A percentile compares a stretch with the other conserved stretches of the same genome.
Conservation (phyloP, 441 rosid genomes). For the Metrosideros polymorpha region DNA sequence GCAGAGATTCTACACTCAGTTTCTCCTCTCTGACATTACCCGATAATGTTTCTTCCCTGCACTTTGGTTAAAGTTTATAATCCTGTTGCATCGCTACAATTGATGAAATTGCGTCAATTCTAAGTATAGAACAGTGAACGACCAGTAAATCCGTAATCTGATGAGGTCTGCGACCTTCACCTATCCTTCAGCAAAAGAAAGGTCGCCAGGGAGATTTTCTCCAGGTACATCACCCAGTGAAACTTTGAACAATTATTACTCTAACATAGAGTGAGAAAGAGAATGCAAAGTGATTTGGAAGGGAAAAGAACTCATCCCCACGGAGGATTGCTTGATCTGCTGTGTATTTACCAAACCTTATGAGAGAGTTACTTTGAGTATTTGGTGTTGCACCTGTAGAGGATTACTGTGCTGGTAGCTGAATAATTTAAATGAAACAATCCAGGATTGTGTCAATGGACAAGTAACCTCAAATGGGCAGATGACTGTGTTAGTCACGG, state of each 20-base stretch:
- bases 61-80: neutral
- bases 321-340: too few relatives aligned
- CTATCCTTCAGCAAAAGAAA: neutral
- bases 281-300: neutral
- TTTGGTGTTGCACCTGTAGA: too few relatives aligned
- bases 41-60: neutral
- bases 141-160: neutral
- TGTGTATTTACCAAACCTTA: too few relatives aligned
- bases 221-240: neutral
- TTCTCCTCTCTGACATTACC: neutral
- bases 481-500: too few relatives aligned
- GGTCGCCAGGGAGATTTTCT: neutral
- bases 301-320: too few relatives aligned
- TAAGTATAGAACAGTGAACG: neutral
- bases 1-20: neutral
- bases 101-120: neutral
- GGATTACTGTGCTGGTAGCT: too few relatives aligned
- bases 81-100: neutral
- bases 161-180: neutral
- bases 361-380: too few relatives aligned
- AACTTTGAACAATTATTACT: neutral
- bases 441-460: too few relatives aligned
- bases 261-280: neutral
- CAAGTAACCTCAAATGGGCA: too few relatives aligned
- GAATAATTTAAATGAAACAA: too few relatives aligned